Evolutionary conservation across 345 rosid species (phyloP).

Genomic region (Acer negundo): DNA sequence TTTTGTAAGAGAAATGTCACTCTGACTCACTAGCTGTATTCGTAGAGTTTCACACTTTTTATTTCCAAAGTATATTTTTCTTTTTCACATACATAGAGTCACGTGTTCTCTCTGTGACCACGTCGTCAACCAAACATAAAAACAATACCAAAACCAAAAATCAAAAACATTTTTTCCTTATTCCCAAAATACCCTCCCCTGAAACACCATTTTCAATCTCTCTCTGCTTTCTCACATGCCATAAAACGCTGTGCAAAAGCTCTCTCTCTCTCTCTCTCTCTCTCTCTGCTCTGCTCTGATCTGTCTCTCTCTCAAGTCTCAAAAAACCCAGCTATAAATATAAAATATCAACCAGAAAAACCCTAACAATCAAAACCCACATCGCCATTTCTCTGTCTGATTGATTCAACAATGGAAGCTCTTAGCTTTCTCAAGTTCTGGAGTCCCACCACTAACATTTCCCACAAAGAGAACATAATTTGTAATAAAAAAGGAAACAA

Average conservation of each 20-base stretch:
- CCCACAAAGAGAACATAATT: constrained; percentile 31
- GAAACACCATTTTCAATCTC: constrained; percentile 42
- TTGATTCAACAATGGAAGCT: constrained; percentile 54
- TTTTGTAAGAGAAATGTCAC: too few species aligned
- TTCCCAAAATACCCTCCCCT: not conserved
- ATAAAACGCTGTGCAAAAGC: constrained; percentile 55
- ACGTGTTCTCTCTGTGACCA: constrained; percentile 28
- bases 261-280: not conserved
- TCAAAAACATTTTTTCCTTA: not conserved
- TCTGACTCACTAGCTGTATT: too few species aligned
- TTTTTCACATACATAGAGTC: not conserved
- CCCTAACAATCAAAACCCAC: not conserved
- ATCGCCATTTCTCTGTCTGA: too few species aligned
- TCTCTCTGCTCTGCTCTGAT: not conserved
- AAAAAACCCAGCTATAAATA: constrained; percentile 10
- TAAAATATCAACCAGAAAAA: constrained; percentile 22
- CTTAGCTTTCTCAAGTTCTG: constrained; percentile 63
- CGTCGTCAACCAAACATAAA: constrained; percentile 12
- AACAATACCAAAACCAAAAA: constrained; percentile 11
- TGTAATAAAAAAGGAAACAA: not conserved
- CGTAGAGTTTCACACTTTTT: too few species aligned
- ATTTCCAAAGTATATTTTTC: too few species aligned
- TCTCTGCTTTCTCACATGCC: constrained; percentile 7
- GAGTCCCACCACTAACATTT: constrained; percentile 36
- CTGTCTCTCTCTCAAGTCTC: constrained; percentile 8